phyloP scores from a whole-genome alignment of 768 basidiomycete species.

The Exidia glandulosa region DNA sequence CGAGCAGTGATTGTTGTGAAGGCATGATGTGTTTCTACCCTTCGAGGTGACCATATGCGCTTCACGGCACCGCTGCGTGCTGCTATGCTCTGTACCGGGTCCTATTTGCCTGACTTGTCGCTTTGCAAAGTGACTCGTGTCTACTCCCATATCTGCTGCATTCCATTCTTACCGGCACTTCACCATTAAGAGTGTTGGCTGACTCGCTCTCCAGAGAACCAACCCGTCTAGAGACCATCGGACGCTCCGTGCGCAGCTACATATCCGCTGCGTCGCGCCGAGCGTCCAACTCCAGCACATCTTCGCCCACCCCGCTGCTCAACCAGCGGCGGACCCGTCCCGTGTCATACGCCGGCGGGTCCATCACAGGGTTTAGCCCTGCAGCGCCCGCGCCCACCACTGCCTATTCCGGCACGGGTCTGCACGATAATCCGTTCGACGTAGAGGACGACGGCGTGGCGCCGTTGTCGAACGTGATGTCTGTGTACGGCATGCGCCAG shows the following conservation, averaged over 20 bases:
- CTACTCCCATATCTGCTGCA: neutral
- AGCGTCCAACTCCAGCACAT: neutral
- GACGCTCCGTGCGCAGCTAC: neutral
- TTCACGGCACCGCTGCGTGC: too few relatives aligned
- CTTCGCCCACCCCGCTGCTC: too few relatives aligned
- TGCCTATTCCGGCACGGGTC: too few relatives aligned
- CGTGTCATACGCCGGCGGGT: neutral
- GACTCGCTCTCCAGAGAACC: neutral
- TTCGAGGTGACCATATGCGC: too few relatives aligned
- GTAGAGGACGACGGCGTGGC: neutral
- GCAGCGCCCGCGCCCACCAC: neutral
- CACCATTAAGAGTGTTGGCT: too few relatives aligned
- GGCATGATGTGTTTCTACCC: too few relatives aligned
- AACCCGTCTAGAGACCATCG: neutral
- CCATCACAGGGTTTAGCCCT: neutral
- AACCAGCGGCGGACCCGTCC: neutral
- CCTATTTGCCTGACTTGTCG: too few relatives aligned
- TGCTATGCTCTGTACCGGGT: too few relatives aligned
- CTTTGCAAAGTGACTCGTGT: too few relatives aligned
- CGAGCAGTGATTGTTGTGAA: too few relatives aligned
- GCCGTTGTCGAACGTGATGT: neutral
- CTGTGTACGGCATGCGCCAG: neutral
- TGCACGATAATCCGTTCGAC: neutral
- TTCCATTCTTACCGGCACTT: too few relatives aligned
- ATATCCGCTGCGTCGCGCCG: neutral